Evolutionary conservation across 805 yeast species (phyloP).

Genomic region (Sugiyamaella floridensis): DNA sequence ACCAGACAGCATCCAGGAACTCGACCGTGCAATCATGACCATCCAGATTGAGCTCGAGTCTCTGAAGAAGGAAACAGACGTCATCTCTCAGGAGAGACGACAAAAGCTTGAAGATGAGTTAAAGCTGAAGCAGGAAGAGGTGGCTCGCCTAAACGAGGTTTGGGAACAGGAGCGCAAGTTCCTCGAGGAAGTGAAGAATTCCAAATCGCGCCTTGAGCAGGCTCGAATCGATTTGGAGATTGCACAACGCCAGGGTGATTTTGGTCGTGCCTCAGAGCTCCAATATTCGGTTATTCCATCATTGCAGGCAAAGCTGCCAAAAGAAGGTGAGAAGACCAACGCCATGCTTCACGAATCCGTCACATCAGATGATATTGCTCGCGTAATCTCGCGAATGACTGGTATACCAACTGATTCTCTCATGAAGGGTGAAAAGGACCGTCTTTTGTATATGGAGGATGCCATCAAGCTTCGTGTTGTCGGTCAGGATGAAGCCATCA

Average conservation of each 20-base stretch:
- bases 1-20: conserved; percentile 86
- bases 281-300: conserved; percentile 84
- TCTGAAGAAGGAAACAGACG: conserved; percentile 85
- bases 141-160: conserved; percentile 61
- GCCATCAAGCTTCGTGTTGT: conserved; percentile 71
- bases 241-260: conserved; percentile 77
- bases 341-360: conserved; percentile 80
- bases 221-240: conserved; percentile 79
- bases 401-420: conserved; percentile 90
- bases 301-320: conserved; percentile 55
- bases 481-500: conserved; percentile 94
- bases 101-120: conserved; percentile 66
- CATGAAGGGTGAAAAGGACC: conserved; percentile 91
- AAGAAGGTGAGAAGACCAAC: conserved; percentile 42
- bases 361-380: conserved; percentile 87
- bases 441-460: conserved; percentile 79
- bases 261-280: conserved; percentile 80
- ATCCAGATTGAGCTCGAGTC: conserved; percentile 93
- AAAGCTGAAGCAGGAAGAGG: conserved; percentile 54
- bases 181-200: conserved; percentile 68
- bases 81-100: conserved; percentile 70
- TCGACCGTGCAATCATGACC: conserved; percentile 87
- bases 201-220: conserved; percentile 76
- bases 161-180: conserved; percentile 82
- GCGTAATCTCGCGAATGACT: conserved; percentile 87